These are phyloP conservation scores for Wickerhamiella azymoides DNA, from an alignment of 805 yeast species.

Conservation along the genomic window DNA sequence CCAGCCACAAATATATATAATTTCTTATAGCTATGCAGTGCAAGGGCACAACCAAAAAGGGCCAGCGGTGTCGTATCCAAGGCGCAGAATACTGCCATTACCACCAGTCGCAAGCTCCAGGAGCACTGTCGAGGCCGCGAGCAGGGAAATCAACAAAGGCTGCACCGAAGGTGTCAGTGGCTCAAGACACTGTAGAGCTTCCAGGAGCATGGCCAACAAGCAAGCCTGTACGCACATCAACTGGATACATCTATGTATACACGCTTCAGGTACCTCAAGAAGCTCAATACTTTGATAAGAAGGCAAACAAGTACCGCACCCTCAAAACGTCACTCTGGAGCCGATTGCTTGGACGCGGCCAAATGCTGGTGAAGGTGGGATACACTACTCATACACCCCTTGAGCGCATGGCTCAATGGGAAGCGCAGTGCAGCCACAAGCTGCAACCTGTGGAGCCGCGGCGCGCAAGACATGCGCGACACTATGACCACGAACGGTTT, in stretches of 20 bases:
- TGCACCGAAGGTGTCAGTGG: no score
- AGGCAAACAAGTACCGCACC: conserved; percentile 10
- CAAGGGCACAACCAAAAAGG: conserved; percentile 18
- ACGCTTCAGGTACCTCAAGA: conserved; percentile 16
- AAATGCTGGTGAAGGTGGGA: conserved; percentile 22
- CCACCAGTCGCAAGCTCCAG: conserved; percentile 10
- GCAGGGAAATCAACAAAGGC: no score
- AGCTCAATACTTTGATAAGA: conserved; percentile 17
- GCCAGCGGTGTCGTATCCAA: conserved; percentile 13
- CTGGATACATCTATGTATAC: conserved; percentile 22
- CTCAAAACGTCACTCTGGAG: conserved; percentile 2
- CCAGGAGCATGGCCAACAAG: no score
- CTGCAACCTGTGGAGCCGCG: conserved; percentile 16
- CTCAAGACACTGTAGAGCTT: no score
- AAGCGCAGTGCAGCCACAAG: conserved; percentile 19
- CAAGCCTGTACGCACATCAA: no score
- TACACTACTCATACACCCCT: conserved; percentile 20
- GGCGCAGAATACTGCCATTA: conserved; percentile 13
- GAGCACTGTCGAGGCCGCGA: neutral
- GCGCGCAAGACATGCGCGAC: conserved; percentile 2
- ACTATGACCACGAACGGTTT: conserved; percentile 10
- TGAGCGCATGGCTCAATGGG: conserved; percentile 22
- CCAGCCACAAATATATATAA: no score
- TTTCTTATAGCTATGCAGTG: conserved; percentile 12
- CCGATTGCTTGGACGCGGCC: conserved; percentile 1